phyloP scores from a whole-genome alignment of 345 rosid species.

The Eucalyptus microcorys region DNA sequence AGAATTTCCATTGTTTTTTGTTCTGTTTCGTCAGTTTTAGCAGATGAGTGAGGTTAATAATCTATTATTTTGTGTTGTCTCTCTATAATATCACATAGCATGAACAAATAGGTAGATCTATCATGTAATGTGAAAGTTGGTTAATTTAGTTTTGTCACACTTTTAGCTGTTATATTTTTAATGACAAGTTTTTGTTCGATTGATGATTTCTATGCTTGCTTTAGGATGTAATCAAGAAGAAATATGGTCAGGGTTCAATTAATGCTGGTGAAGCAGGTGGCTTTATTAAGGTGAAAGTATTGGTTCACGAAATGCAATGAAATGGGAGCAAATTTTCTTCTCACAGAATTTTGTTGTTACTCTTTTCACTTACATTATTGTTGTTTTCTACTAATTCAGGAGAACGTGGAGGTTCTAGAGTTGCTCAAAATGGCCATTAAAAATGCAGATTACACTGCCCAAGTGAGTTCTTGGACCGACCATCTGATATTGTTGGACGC shows the following conservation, averaged over 20 bases:
- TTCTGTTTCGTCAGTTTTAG: too few relatives aligned
- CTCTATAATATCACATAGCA: not conserved
- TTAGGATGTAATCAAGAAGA: constrained; percentile 71
- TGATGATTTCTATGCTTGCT: not conserved
- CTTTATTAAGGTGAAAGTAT: constrained; percentile 51
- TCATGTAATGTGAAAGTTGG: too few relatives aligned
- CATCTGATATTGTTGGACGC: not conserved
- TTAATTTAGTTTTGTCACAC: not conserved
- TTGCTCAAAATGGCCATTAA: constrained; percentile 80
- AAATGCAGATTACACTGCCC: constrained; percentile 76
- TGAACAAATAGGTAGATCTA: not conserved
- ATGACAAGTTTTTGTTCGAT: not conserved
- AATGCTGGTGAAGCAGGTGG: constrained; percentile 98
- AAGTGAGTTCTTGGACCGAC: constrained; percentile 26
- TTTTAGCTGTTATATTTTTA: too few relatives aligned
- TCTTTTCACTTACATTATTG: not conserved
- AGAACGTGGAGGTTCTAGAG: constrained; percentile 94
- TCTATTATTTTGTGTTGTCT: not conserved
- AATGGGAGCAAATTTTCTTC: not conserved
- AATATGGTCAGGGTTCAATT: constrained; percentile 92
- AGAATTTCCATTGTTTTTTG: not conserved
- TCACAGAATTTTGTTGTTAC: not conserved
- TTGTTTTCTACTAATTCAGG: constrained; percentile 19
- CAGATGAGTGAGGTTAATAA: too few relatives aligned
- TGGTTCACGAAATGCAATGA: not conserved